A percentile compares a stretch with the other conserved stretches of the same genome.
Conservation (phyloP, 768 basidiomycete genomes). For the Russula olivacea region DNA sequence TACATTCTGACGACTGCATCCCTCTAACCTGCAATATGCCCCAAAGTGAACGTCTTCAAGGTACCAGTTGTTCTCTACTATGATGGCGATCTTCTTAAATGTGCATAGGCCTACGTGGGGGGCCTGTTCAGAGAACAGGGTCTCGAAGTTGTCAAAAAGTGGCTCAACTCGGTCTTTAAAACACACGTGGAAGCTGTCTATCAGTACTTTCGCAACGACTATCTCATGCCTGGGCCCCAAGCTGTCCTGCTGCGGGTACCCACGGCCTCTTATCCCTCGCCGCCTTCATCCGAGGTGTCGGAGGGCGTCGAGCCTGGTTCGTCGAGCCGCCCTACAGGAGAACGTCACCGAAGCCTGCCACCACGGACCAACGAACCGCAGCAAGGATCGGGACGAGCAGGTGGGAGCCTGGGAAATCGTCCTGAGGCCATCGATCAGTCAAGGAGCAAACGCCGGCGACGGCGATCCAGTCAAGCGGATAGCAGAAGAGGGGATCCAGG, state of each 20-base stretch:
- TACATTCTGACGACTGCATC: no score
- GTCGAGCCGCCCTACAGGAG: neutral
- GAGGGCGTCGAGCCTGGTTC: neutral
- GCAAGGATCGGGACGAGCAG: neutral
- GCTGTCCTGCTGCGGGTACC: neutral
- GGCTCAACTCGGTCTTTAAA: neutral
- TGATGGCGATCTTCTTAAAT: neutral
- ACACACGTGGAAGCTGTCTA: slow-evolving; percentile 1
- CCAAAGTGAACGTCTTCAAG: slow-evolving; percentile 13
- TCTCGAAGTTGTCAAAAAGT: neutral
- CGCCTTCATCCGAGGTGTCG: neutral
- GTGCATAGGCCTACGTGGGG: slow-evolving; percentile 10
- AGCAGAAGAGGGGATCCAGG: neutral
- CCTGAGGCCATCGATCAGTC: neutral
- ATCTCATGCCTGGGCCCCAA: neutral
- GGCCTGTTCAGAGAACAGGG: slow-evolving; percentile 6
- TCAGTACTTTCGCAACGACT: neutral
- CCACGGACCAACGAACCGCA: neutral
- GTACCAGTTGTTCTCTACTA: neutral
- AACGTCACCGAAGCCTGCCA: neutral
- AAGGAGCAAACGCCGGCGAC: neutral
- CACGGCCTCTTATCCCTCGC: neutral
- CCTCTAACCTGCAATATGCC: neutral
- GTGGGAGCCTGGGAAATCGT: neutral
- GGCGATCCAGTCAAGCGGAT: neutral